A percentile compares a stretch with the other conserved stretches of the same genome.
These are phyloP conservation scores for Earliella scabrosa DNA, from an alignment of 1,284 basidiomycete species.

Conservation along the genomic window DNA sequence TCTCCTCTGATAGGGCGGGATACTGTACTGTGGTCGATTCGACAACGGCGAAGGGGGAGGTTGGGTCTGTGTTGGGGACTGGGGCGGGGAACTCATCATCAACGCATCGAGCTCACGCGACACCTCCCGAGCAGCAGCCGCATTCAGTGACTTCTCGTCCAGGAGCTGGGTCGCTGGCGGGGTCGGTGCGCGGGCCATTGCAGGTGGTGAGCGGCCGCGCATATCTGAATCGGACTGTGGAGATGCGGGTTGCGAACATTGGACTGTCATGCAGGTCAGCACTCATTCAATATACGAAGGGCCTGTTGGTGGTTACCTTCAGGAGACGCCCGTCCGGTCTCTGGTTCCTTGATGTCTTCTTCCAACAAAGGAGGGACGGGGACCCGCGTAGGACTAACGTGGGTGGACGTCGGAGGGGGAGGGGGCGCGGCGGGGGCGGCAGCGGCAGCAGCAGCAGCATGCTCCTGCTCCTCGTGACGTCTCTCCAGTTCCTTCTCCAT, in stretches of 20 bases:
- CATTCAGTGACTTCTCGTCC: slow-evolving; percentile 52
- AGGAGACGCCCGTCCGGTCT: slow-evolving; percentile 3
- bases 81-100: slow-evolving; percentile 46
- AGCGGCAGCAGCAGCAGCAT: background rate
- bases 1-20: slow-evolving; percentile 21
- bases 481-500: slow-evolving; percentile 24
- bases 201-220: background rate
- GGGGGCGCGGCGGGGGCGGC: background rate
- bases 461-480: slow-evolving; percentile 17
- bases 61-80: slow-evolving; percentile 20
- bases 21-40: slow-evolving; percentile 19
- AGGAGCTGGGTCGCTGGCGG: slow-evolving; percentile 4
- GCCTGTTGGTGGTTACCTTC: slow-evolving; percentile 16
- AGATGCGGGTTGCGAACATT: slow-evolving; percentile 11
- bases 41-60: slow-evolving; percentile 18
- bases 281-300: too few relatives aligned
- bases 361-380: slow-evolving; percentile 8
- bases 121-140: slow-evolving; percentile 70
- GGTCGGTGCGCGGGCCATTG: slow-evolving; percentile 11
- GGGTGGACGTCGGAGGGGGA: background rate
- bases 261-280: background rate
- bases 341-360: background rate
- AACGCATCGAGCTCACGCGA: slow-evolving; percentile 64
- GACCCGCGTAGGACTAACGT: background rate
- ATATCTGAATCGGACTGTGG: background rate